Percentiles rank a stretch among this genome's conserved stretches.
phyloP scores from a whole-genome alignment of 202 grass and related monocot species.

The Panicum hallii region DNA sequence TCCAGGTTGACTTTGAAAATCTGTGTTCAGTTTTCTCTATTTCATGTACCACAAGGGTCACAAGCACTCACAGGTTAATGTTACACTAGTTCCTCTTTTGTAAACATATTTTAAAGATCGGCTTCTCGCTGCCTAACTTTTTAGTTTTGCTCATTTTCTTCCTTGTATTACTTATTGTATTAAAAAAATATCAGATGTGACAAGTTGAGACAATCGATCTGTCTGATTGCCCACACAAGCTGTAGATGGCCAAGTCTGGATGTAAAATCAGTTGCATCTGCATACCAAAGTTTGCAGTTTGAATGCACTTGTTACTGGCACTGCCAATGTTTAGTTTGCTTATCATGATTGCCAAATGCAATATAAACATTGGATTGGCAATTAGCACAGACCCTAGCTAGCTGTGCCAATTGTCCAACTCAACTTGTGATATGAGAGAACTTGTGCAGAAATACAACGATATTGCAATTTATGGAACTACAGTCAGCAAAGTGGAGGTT shows the following conservation, averaged over 20 bases:
- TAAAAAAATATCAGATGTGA: no score
- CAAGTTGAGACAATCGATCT: no score
- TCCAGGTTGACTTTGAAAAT: not conserved
- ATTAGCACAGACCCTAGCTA: not conserved
- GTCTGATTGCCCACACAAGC: no score
- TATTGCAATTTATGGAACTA: not conserved
- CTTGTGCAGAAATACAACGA: not conserved
- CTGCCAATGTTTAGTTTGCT: not conserved
- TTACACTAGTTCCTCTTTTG: not conserved
- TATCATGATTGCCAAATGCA: not conserved
- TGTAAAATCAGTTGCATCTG: not conserved
- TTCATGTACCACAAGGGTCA: not conserved
- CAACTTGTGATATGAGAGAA: not conserved
- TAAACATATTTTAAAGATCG: not conserved
- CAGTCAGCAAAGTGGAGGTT: not conserved
- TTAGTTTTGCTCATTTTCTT: no score
- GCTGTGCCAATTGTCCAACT: not conserved
- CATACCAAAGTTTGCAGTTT: not conserved
- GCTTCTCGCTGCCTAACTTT: not conserved
- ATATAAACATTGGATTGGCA: not conserved
- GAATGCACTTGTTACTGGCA: slow-evolving; percentile 7
- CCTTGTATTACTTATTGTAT: no score
- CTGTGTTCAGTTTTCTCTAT: not conserved
- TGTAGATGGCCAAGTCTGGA: no score
- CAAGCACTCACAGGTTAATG: not conserved